Evolutionary conservation across 75 land plant genomes (phyloP).

Genomic region (Cupressus sempervirens): DNA sequence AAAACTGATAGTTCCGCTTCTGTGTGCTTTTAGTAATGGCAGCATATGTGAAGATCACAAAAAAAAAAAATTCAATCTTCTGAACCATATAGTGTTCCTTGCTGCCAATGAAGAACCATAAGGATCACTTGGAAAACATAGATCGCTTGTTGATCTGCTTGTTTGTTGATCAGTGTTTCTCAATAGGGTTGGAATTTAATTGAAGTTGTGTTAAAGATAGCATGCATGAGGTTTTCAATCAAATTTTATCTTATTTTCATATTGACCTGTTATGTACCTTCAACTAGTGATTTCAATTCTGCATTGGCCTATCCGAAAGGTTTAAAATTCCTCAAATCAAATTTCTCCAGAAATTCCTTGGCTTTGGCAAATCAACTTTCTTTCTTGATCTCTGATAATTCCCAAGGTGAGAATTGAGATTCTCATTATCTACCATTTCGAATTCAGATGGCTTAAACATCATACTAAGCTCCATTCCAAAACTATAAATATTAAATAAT

Average conservation of each 20-base stretch:
- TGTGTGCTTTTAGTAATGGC: not conserved
- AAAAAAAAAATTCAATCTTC: no score
- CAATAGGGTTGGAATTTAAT: not conserved
- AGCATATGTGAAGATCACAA: not conserved
- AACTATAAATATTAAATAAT: no score
- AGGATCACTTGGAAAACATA: not conserved
- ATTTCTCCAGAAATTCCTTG: no score
- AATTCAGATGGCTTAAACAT: no score
- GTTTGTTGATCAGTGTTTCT: not conserved
- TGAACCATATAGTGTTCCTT: not conserved
- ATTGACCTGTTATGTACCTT: not conserved
- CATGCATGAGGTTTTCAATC: not conserved
- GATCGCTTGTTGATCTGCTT: no score
- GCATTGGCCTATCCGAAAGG: not conserved
- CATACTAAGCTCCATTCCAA: no score
- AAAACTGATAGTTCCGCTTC: not conserved
- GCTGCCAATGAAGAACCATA: not conserved
- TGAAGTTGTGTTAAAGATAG: not conserved
- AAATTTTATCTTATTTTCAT: no score
- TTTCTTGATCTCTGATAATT: no score
- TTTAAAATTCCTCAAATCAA: no score
- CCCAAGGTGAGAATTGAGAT: no score
- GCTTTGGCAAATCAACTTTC: no score
- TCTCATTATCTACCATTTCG: no score
- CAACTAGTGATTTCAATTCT: not conserved